phyloP scores from a whole-genome alignment of 768 basidiomycete species.

The Plicaturopsis crispa region DNA sequence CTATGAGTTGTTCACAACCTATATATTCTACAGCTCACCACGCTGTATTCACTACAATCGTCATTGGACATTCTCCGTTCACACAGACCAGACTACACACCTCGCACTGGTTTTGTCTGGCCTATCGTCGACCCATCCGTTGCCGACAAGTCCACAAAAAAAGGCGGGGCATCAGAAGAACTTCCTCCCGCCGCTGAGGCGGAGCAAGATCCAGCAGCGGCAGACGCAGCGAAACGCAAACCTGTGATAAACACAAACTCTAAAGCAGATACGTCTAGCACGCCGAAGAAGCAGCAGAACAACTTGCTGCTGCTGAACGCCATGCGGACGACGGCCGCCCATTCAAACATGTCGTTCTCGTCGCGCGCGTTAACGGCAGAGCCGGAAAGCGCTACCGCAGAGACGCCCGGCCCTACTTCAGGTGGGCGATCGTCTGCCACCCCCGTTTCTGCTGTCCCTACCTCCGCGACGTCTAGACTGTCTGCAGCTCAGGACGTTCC shows the following conservation, averaged over 20 bases:
- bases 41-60: conserved; percentile 63
- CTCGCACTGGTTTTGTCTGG: conserved; percentile 80
- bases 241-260: conserved; percentile 14
- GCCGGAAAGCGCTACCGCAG: conserved; percentile 18
- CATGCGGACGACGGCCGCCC: conserved; percentile 72
- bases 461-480: conserved; percentile 22
- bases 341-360: conserved; percentile 49
- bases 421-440: conserved; percentile 23
- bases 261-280: conserved; percentile 15
- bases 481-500: conserved; percentile 27
- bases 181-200: conserved; percentile 12
- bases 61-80: conserved; percentile 69
- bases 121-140: conserved; percentile 59
- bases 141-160: conserved; percentile 34
- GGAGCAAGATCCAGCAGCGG: conserved; percentile 14
- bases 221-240: conserved; percentile 16
- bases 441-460: conserved; percentile 19
- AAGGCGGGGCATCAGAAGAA: conserved; percentile 22
- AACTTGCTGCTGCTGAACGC: conserved; percentile 64
- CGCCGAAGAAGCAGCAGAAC: conserved; percentile 56
- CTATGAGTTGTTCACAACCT: background rate
- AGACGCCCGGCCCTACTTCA: conserved; percentile 16
- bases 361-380: conserved; percentile 26
- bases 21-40: conserved; percentile 43
- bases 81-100: conserved; percentile 76